Base-by-base conservation (phyloP, 768 basidiomycete species). In the Rhizopogon vinicolor region DNA sequence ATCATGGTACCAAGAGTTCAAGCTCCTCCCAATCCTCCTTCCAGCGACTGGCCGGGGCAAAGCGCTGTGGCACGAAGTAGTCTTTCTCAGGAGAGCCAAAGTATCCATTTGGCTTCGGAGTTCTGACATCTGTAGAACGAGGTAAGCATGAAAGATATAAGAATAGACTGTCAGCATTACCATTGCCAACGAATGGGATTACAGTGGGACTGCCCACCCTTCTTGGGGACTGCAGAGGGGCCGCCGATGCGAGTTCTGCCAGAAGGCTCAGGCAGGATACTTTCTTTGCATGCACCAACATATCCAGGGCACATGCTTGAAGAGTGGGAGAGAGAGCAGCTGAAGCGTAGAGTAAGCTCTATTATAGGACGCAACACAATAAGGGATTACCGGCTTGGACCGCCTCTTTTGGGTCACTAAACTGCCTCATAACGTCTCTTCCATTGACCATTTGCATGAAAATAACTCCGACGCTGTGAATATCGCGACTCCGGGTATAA, bases 1-100 rank as follows among this genome's bases (percentile, higher is more conserved):
- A 63, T 78, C 37, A 37, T 48, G 63, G 49, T 63, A 86, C 92
- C 63, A 96, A 65, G 33, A 93, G 75, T 65, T 96, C 94, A 8
- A 97, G 73, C 66, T 96, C 93, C 64, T 95, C 92, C 85, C 91
- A 98, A 62, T 98, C 94, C 52, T 91, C 87, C 63, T 91, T 89
- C 84, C 93, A 98, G 56, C 94, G 74, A 62, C 92, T 94, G 3
- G 79, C 68, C 14, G 85, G 82, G 31, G 81, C 76, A 28, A 78
- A 67, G 25, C 69, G 61, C 40, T 60, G 61, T 58, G 63, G 50
- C 53, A 63, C 63, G 66, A 85, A 85, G 65, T 85, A 87, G 41
- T 85, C 86, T 7, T 76, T 74, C 50, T 90, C 86, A 0, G 89
- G 89, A 0, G 88, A 87, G 5, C 79, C 77, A 46, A 67, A 55